Percentiles rank a stretch among this genome's conserved stretches.
Evolutionary conservation across 2,329 filamentous ascomycete species (phyloP).

Genomic region (Rutstroemia sp.): DNA sequence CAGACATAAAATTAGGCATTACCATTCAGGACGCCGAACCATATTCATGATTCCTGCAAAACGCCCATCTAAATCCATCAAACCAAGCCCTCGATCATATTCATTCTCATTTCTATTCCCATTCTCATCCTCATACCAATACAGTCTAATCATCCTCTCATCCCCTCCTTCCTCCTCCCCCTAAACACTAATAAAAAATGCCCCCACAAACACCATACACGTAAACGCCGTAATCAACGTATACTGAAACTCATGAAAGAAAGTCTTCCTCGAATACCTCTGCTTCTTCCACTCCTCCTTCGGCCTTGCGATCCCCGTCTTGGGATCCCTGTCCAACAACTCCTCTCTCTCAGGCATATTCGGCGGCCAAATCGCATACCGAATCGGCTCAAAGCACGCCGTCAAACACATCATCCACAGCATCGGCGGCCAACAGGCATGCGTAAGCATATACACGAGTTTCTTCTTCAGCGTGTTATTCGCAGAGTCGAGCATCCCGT

Average conservation of each 20-base stretch:
- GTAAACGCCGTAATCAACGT: constrained; percentile 44
- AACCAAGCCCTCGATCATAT: background rate
- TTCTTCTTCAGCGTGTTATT: constrained; percentile 25
- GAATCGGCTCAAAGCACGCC: constrained; percentile 43
- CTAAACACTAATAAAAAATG: constrained; percentile 5
- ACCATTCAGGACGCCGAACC: background rate
- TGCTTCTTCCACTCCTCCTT: constrained; percentile 44
- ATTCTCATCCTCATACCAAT: background rate
- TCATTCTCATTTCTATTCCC: background rate
- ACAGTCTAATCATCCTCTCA: background rate
- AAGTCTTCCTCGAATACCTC: constrained; percentile 44
- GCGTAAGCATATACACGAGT: constrained; percentile 45
- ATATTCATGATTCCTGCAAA: background rate
- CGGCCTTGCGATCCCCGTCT: constrained; percentile 47
- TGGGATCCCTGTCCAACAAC: constrained; percentile 46
- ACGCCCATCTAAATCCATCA: too few relatives aligned
- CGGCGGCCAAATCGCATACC: constrained; percentile 54
- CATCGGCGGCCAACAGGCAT: constrained; percentile 55
- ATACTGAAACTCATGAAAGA: constrained; percentile 50
- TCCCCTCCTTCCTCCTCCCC: background rate
- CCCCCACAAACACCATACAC: constrained; percentile 36
- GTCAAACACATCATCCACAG: constrained; percentile 35
- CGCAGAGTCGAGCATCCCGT: constrained; percentile 36
- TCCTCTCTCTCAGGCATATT: constrained; percentile 49
- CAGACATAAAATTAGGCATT: background rate